Evolutionary conservation across 139 green algal genomes (phyloP), one percentile per base, ranked within the genome.

Genomic region (Auxenochlorella pyrenoidosa): DNA sequence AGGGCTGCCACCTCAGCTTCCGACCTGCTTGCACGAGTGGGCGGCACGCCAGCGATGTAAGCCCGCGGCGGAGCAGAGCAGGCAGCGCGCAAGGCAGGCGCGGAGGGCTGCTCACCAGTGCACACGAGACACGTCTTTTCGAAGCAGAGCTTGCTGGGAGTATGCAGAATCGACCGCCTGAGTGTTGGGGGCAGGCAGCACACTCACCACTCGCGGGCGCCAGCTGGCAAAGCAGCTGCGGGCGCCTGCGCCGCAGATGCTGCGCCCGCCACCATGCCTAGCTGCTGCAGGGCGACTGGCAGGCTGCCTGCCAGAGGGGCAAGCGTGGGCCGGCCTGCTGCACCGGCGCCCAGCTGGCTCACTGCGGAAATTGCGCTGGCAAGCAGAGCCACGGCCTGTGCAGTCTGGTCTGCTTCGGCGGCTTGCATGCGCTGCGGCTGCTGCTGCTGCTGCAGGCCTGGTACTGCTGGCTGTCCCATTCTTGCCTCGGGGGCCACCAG

Each of bases 1-100:
- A 85, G 80, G 3, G 80, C 80, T 19, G 38, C 80, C 80, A 63
- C 80, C 40, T 85, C 80, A 5, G n/a, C 41, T 15, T 24, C 13
- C 16, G 63, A 77, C 80, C 80, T 81, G n/a, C n/a, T n/a, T n/a
- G 75, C 75, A 38, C 2, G 5, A 18, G 71, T 12, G 71, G 18
- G 36, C 43, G 36, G 36, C 36, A 51, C 10, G 71, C 4, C 32
- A 19, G 70, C 15, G 22, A 2, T 5, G 70, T 16, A 44, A n/a
- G n/a, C 1, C 21, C 16, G 32, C 1, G 2, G 32, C 30, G 66
- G 3, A 68, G 21, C 59, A 68, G 19, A 30, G 21, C 19, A 68
- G 59, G 12, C 24, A n/a, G 59, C 24, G 8, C 21, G 13, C 59
- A 22, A 8, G 59, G 59, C 63, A 71, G 6, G 63, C 63, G 13